Evolutionary conservation across 306 rosid species (phyloP), one percentile per base, ranked within the genome.

Genomic region (Herpetospermum pedunculosum): DNA sequence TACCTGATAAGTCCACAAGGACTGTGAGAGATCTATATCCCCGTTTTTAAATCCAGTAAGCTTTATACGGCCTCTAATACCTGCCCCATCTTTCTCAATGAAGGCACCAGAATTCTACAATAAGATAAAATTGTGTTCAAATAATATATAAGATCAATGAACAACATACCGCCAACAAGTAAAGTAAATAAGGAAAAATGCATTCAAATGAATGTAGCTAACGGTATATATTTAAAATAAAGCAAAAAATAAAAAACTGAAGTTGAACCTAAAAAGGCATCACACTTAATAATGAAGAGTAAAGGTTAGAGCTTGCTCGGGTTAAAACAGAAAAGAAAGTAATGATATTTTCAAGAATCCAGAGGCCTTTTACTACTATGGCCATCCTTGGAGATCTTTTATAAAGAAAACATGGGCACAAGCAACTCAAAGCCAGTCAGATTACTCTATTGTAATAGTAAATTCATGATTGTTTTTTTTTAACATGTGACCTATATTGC

Each of bases 1-100:
- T 75, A 93, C 97, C 96, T 93, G 98, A 83, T 90, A 87, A 70
- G 98, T 91, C 98, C 98, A 93, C 52, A 76, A 82, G 52, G 83
- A 83, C 79, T 85, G 81, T 28, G 92, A 87, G 60, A 93, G 92
- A 82, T 93, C 89, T 40, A 90, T 79, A 71, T 89, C 89, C 65
- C 97, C 92, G 62, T 82, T 83, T 80, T 75, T 62, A 43, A 89
- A 93, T 82, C 94, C 96, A 44, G 90, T 86, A 71, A 93, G 88
- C 85, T 87, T 86, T 70, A 86, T 73, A 78, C 84, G 58, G 54
- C 97, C 97, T 85, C 85, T 85, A 67, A 93, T 86, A 29, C 97
- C 98, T 0, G 88, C 98, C 81, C 96, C 97, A 85, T 93, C 98
- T 79, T 80, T 93, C 87, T 93, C 98, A 54, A 93, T 74, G 78